Conservation (phyloP, 768 basidiomycete species). For the Russula brevipes region DNA sequence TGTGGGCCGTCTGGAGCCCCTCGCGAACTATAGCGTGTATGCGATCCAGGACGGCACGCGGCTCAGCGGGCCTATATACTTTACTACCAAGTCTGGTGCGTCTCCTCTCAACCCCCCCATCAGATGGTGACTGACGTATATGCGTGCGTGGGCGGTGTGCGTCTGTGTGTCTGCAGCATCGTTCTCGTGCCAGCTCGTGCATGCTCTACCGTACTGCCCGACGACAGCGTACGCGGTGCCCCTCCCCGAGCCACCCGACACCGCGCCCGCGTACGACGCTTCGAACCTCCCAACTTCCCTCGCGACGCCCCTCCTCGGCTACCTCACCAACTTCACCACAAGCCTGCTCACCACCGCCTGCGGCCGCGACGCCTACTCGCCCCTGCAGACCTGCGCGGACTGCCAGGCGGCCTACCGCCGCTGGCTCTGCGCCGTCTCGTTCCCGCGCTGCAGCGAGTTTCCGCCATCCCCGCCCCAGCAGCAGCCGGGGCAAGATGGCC, state of each 20-base stretch:
- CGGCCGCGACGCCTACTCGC: slow-evolving; percentile 75
- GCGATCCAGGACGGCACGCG: slow-evolving; percentile 50
- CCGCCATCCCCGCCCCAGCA: slow-evolving; percentile 33
- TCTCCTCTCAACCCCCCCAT: too few relatives aligned
- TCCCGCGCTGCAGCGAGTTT: slow-evolving; percentile 69
- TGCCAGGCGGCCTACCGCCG: slow-evolving; percentile 67
- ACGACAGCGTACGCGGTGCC: slow-evolving; percentile 64
- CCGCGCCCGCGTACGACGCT: slow-evolving; percentile 43
- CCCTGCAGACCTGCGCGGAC: slow-evolving; percentile 68
- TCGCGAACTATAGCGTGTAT: slow-evolving; percentile 78
- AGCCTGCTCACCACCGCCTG: slow-evolving; percentile 71
- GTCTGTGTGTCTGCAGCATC: slow-evolving; percentile 37
- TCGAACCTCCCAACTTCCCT: slow-evolving; percentile 47
- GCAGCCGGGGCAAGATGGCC: slow-evolving; percentile 27
- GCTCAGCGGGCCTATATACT: slow-evolving; percentile 64
- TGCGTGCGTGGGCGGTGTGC: too few relatives aligned
- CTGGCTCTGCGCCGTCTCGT: slow-evolving; percentile 71
- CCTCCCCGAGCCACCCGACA: slow-evolving; percentile 45
- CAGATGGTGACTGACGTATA: too few relatives aligned
- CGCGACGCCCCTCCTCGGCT: slow-evolving; percentile 48
- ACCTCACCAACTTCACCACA: slow-evolving; percentile 69
- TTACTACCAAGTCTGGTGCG: slow-evolving; percentile 61
- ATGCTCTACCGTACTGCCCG: slow-evolving; percentile 73
- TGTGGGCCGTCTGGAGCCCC: slow-evolving; percentile 50
- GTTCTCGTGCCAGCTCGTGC: slow-evolving; percentile 65